phyloP scores from a whole-genome alignment of 208 protist genomes.

The Trypanosomatidae sp. region DNA sequence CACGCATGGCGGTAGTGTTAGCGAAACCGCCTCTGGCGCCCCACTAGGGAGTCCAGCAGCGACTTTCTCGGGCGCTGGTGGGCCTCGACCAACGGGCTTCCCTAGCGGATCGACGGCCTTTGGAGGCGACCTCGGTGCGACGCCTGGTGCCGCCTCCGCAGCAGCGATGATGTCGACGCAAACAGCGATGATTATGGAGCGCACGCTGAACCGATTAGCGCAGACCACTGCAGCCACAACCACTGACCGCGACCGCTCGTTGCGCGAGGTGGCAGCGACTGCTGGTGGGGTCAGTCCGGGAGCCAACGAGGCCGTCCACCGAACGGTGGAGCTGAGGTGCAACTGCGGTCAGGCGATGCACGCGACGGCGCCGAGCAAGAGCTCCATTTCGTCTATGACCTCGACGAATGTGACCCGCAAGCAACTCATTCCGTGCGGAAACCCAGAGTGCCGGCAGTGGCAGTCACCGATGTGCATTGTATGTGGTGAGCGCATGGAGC shows the following conservation, averaged over 20 bases:
- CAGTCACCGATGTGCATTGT: constrained; percentile 81
- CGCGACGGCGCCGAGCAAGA: constrained; percentile 32
- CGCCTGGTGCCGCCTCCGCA: constrained; percentile 9
- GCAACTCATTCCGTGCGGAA: constrained; percentile 48
- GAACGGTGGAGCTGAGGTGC: constrained; percentile 63
- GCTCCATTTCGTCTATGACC: constrained; percentile 16
- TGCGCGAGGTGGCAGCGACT: constrained; percentile 11
- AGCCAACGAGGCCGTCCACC: constrained; percentile 3
- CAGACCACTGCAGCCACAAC: constrained; percentile 14
- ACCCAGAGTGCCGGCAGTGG: constrained; percentile 56
- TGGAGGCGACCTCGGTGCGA: constrained; percentile 2
- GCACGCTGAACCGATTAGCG: constrained; percentile 26
- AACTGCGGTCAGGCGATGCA: constrained; percentile 79
- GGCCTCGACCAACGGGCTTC: constrained; percentile 7
- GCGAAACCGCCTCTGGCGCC: background rate
- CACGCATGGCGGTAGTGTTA: background rate
- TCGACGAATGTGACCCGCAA: constrained; percentile 19
- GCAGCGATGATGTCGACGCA: constrained; percentile 28
- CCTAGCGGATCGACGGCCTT: constrained; percentile 6
- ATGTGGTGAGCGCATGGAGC: constrained; percentile 72
- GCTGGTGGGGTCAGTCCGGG: background rate
- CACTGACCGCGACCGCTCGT: constrained; percentile 12
- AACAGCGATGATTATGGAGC: constrained; percentile 29
- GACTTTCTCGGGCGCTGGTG: background rate
- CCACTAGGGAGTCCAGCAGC: background rate